Conservation (phyloP, 1,139 yeast genomes). For the Geotrichum histeridarum region DNA sequence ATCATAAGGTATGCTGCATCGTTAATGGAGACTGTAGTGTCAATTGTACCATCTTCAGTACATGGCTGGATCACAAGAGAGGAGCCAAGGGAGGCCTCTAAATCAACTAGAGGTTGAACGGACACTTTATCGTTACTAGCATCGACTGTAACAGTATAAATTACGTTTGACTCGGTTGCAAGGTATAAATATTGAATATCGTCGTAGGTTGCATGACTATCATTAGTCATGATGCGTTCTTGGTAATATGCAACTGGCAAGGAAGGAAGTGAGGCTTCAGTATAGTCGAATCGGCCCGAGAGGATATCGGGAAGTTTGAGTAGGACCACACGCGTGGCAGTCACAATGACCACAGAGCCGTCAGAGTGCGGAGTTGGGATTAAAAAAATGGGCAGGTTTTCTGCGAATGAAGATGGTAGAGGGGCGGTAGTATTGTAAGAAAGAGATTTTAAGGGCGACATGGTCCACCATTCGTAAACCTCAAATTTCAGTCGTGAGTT, state of each 20-base stretch:
- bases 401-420: neutral
- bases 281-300: slow-evolving; percentile 7
- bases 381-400: slow-evolving; percentile 3
- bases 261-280: slow-evolving; percentile 2
- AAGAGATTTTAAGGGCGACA: neutral
- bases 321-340: neutral
- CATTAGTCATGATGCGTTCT: slow-evolving; percentile 5
- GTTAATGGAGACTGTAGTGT: neutral
- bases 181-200: slow-evolving; percentile 5
- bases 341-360: slow-evolving; percentile 7
- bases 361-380: slow-evolving; percentile 6
- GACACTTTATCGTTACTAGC: slow-evolving; percentile 1
- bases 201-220: neutral
- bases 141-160: slow-evolving; percentile 5
- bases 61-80: neutral
- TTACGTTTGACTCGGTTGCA: slow-evolving; percentile 9
- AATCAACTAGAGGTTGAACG: slow-evolving; percentile 6
- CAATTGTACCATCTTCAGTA: neutral
- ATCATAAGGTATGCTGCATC: slow-evolving; percentile 13
- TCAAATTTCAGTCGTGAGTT: slow-evolving; percentile 2
- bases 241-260: slow-evolving; percentile 9
- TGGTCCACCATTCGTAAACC: slow-evolving; percentile 9
- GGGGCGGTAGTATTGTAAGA: neutral
- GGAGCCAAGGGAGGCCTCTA: slow-evolving; percentile 11
- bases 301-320: slow-evolving; percentile 4